phyloP scores from a whole-genome alignment of 176 grass and related monocot species.

The Otatea glauca region DNA sequence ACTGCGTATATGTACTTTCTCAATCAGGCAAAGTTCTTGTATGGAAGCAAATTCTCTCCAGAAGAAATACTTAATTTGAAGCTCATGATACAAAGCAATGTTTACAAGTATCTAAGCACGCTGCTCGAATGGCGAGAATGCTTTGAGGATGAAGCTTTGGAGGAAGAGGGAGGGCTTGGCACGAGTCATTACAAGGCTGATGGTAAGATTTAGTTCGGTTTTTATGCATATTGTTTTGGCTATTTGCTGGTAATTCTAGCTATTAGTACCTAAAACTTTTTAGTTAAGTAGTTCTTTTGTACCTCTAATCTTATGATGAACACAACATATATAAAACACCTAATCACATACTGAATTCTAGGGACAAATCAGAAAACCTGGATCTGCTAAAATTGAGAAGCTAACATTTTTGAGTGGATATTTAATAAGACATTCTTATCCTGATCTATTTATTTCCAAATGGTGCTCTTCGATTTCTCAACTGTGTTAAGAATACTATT shows the following conservation, averaged over 20 bases:
- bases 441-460: too few relatives aligned
- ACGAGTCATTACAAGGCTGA: slow-evolving; percentile 32
- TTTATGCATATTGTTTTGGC: background rate
- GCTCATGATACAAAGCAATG: slow-evolving; percentile 79
- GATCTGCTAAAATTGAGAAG: too few relatives aligned
- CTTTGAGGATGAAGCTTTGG: slow-evolving; percentile 73
- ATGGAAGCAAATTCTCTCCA: slow-evolving; percentile 60
- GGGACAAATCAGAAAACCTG: too few relatives aligned
- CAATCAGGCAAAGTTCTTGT: slow-evolving; percentile 69
- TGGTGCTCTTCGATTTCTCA: too few relatives aligned
- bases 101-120: slow-evolving; percentile 73
- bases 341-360: too few relatives aligned
- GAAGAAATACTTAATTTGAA: slow-evolving; percentile 69
- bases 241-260: background rate
- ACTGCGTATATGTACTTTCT: slow-evolving; percentile 11
- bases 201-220: background rate
- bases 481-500: too few relatives aligned
- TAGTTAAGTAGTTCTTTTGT: background rate
- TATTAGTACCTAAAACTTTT: background rate
- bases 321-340: background rate
- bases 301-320: background rate
- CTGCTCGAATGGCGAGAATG: slow-evolving; percentile 76
- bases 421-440: too few relatives aligned
- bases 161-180: slow-evolving; percentile 20
- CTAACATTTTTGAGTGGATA: too few relatives aligned